These are phyloP conservation scores for Chaetomium globosum DNA, from an alignment of 2,329 filamentous ascomycete species.

Conservation along the genomic window DNA sequence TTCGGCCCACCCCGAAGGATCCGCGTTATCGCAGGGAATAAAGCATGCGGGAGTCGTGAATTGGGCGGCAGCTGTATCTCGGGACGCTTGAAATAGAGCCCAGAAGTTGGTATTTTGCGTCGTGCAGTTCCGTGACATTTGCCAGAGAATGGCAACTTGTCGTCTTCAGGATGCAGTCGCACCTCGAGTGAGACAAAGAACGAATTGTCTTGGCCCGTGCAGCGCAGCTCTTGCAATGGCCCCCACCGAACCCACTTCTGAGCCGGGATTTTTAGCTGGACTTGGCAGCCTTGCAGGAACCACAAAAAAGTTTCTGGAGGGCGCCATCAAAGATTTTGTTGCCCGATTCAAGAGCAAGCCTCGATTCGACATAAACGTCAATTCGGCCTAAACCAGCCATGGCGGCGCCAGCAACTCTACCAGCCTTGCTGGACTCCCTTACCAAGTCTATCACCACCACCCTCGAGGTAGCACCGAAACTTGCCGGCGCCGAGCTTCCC, in stretches of 20 bases:
- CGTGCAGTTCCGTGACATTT: not conserved
- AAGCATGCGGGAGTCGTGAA: conserved; percentile 18
- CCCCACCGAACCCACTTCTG: not conserved
- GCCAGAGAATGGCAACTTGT: conserved; percentile 16
- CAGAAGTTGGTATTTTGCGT: not conserved
- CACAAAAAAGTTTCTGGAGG: conserved; percentile 25
- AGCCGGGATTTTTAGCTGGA: not conserved
- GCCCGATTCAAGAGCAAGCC: not conserved
- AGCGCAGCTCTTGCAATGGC: not conserved
- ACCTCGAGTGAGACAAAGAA: not conserved
- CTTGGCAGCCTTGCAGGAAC: conserved; percentile 20
- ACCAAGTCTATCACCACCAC: conserved; percentile 64
- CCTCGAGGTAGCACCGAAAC: conserved; percentile 66
- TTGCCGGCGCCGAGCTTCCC: conserved; percentile 68
- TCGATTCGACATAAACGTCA: not conserved
- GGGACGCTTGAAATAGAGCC: no score
- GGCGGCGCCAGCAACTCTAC: conserved; percentile 39
- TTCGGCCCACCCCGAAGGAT: conserved; percentile 25
- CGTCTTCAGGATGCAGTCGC: conserved; percentile 9
- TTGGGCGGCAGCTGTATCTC: not conserved
- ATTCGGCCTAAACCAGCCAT: conserved; percentile 30
- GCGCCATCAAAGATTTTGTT: conserved; percentile 17
- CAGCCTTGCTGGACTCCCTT: conserved; percentile 58
- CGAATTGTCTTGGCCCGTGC: conserved; percentile 14
- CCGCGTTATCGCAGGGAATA: conserved; percentile 19